phyloP scores from a whole-genome alignment of 2,329 filamentous ascomycete species.

The Xylaria hypoxylon region DNA sequence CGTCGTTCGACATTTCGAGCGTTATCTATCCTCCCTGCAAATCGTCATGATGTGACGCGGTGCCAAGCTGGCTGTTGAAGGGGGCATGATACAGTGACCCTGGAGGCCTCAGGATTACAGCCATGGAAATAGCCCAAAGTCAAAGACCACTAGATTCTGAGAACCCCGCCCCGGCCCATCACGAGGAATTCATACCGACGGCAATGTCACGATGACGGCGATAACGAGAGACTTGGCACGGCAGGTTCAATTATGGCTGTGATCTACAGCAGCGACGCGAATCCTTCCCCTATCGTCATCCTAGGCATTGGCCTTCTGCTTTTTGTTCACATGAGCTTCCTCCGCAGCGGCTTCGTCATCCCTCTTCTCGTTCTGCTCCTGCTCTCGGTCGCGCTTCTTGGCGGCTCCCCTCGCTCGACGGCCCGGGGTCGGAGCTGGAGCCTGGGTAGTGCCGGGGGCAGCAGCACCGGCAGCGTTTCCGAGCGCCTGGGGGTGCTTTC shows the following conservation, averaged over 20 bases:
- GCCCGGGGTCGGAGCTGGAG: neutral
- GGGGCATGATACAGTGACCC: neutral
- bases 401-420: neutral
- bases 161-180: neutral
- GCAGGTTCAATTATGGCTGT: neutral
- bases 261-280: constrained; percentile 1
- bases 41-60: constrained; percentile 10
- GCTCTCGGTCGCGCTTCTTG: constrained; percentile 1
- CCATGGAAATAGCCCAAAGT: neutral
- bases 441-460: neutral
- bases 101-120: constrained; percentile 19
- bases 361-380: neutral
- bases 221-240: neutral
- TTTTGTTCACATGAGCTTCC: constrained; percentile 14
- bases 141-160: neutral
- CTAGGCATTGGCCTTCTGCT: constrained; percentile 8
- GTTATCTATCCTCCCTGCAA: neutral
- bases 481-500: neutral
- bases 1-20: neutral
- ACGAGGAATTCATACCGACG: neutral
- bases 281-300: neutral
- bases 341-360: neutral
- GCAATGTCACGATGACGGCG: neutral
- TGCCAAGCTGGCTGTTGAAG: constrained; percentile 18
- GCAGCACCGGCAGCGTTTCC: neutral